Base-by-base conservation (phyloP, 768 basidiomycete species). In the Hypholoma fasciculare region DNA sequence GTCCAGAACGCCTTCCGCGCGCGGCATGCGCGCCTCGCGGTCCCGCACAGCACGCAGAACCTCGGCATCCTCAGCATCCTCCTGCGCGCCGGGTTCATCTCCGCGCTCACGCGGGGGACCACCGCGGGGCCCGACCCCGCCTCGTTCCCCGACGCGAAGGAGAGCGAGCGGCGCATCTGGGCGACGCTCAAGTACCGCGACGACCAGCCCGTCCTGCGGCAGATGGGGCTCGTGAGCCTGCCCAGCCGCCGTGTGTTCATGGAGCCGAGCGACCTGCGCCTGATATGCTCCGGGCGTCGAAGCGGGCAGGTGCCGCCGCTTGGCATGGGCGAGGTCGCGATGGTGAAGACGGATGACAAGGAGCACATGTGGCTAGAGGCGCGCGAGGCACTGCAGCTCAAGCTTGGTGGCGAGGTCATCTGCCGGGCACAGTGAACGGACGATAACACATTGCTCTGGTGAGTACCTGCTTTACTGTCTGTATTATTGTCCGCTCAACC, bases 141-240 rank as follows among this genome's bases (percentile, higher is more conserved):
- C 4, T 78, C 77, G 12, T 98, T 95, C 70, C 65, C 76, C 56
- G 61, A 67, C 1, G 87, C 81, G 11, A 76, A 79, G 60, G 84
- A 88, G 30, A 80, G 86, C 1, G 81, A 94, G 56, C 82, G 82
- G 34, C 85, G 94, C 38, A 91, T 98, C 73, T 97, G 96, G 94
- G 92, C 92, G 1, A 86, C 88, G 51, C 85, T 98, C 63, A 99
- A 99, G 75, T 96, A 96, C 76, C 84, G 96, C 50, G 87, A 93
- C 64, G 92, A 97, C 71, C 78, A 84, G 30, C 92, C 95, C 5
- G 93, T 98, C 19, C 78, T 99, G 60, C 78, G 75, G 52, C 67
- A 80, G 63, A 94, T 98, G 88, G 75, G 83, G 49, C 83, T 96
- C 71, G 80, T 98, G 63, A 91, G 89, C 73, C 88, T 82, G 71